Base-by-base conservation (phyloP, 2,329 filamentous ascomycete species). In the Harringtonia aguacate region DNA sequence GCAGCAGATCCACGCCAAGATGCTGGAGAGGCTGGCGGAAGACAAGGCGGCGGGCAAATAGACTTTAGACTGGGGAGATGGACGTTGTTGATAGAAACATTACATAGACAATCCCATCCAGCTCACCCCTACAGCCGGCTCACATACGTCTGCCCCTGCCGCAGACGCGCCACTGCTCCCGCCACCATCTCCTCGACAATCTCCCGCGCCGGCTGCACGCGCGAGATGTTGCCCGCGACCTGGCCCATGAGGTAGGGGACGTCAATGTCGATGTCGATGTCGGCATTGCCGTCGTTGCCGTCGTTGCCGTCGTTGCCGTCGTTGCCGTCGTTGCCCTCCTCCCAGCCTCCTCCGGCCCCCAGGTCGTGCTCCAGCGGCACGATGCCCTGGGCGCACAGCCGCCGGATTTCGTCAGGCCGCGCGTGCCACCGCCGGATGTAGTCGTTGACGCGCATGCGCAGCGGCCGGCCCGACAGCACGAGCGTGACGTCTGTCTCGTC, bases 161-260 rank as follows among this genome's bases (percentile, higher is more conserved):
- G 77, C 54, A 94, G 58, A 69, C 82, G 77, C 2, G 75, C 71
- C 9, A 80, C 78, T 1, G 86, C 86, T 60, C 89, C 81, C 18
- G 66, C 64, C 10, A 95, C 85, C 87, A 97, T 95, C 52, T 94
- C 87, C 48, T 80, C 75, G n/a, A 97, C 80, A 66, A 97, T 95
- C 51, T 81, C 74, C 38, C 69, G 75, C 0, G 90, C 90, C 0
- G 89, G 87, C 68, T 92, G 79, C 47, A 95, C 77, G 52, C 81
- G 78, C 29, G 67, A 62, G 46, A 95, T 85, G 1, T 81, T 73
- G 2, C 84, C 89, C 1, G 87, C 85, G 9, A 95, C 89, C 66
- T 95, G 87, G 1, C 90, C 90, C 90, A 95, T 95, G 56, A 95
- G 60, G 62, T 90, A 88, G 13, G 90, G 90, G 45, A 84, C 69